Conservation (phyloP, 2,329 filamentous ascomycete genomes). For the Amauroascus niger region DNA sequence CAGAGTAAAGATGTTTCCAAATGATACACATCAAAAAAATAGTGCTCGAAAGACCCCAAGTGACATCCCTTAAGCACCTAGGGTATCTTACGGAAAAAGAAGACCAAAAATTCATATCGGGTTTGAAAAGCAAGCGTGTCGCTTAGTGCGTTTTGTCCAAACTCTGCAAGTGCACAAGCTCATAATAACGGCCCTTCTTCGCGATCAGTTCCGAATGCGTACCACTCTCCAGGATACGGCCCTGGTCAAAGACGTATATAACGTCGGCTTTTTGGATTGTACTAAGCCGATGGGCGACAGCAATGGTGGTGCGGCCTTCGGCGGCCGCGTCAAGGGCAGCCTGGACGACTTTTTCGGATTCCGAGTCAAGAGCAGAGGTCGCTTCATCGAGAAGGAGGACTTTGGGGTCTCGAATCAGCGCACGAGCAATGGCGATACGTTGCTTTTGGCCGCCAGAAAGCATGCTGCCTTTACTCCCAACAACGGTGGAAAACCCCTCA, state of each 20-base stretch:
- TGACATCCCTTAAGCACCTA: not conserved
- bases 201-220: conserved; percentile 65
- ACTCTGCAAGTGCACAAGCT: conserved; percentile 71
- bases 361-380: conserved; percentile 44
- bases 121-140: not conserved
- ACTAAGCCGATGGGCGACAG: conserved; percentile 81
- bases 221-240: conserved; percentile 73
- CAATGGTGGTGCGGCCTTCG: conserved; percentile 80
- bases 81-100: not conserved
- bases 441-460: conserved; percentile 90
- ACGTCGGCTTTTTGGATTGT: conserved; percentile 92
- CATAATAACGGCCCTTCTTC: conserved; percentile 61
- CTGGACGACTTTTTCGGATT: conserved; percentile 49
- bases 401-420: conserved; percentile 80
- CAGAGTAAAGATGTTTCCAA: not conserved
- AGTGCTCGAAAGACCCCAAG: not conserved
- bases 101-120: not conserved
- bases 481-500: conserved; percentile 74
- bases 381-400: conserved; percentile 77
- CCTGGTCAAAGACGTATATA: conserved; percentile 94
- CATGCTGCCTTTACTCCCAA: conserved; percentile 77
- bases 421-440: conserved; percentile 84
- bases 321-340: conserved; percentile 71
- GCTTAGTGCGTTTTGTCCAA: conserved; percentile 38
- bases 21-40: not conserved